Base-by-base conservation (phyloP, 495 filamentous ascomycete genomes). In the Pyronema omphalodes region DNA sequence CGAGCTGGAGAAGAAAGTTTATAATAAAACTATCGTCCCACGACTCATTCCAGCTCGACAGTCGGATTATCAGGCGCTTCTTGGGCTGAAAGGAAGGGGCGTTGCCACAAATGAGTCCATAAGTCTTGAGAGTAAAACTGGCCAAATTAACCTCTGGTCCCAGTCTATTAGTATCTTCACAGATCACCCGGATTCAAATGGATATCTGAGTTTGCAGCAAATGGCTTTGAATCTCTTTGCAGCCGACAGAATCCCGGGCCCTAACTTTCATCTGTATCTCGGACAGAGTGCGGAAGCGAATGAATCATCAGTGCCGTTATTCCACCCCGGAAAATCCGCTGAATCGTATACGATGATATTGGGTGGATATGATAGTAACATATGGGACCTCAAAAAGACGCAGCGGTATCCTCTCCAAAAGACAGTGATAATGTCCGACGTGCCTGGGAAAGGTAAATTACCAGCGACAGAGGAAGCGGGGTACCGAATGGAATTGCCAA, bases 401-500 rank as follows among this genome's bases (percentile, higher is more conserved):
- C 60, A 62, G 29, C 60, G 58, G 45, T 62, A 60, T 37, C 59
- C 57, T 9, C 44, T 61, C 3, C 6, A 49, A n/a, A 41, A 44
- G 35, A 60, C 57, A 9, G n/a, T 46, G 33, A 46, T 23, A 14
- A 39, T 23, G 19, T 34, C 29, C n/a, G 36, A 52, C 3, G 33
- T 12, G 19, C 8, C 15, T 12, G 39, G 6, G 1, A 52, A 46
- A 1, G 36, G 39, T 7, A 33, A 46, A 3, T 36, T 60, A 9
- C 57, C 58, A 5, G 19, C 52, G 2, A 45, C 57, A 1, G 39
- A 50, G 11, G 33, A 12, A 14, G 49, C 46, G 3, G 55, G 54
- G 14, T 60, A 60, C 33, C 18, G 58, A 29, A 60, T 61, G 58
- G 40, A 60, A 9, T 44, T 59, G 7, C 17, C 52, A 14, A 15